A percentile compares a stretch with the other conserved stretches of the same genome.
Evolutionary conservation across 1,284 basidiomycete genomes (phyloP).

Genomic region (Vanrija humicola): DNA sequence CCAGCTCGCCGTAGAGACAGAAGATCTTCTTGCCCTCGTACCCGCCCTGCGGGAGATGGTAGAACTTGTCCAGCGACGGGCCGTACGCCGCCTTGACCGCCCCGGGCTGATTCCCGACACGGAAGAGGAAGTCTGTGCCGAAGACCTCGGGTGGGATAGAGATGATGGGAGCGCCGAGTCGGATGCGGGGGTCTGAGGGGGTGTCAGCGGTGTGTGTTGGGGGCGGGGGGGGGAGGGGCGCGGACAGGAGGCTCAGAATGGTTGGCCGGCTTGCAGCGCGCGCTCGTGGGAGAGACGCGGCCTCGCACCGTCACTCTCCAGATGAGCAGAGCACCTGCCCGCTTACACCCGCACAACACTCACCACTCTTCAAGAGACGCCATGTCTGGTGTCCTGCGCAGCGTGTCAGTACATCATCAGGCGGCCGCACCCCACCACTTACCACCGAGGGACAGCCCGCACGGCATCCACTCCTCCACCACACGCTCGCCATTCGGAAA

Average conservation of each 20-base stretch:
- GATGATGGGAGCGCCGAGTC: constrained; percentile 64
- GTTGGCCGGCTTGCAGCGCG: too few relatives aligned
- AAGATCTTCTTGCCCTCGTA: constrained; percentile 69
- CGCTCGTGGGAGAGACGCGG: too few relatives aligned
- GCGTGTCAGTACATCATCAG: neutral
- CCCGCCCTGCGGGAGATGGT: constrained; percentile 45
- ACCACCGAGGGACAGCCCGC: constrained; percentile 54
- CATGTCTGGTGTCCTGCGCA: constrained; percentile 4
- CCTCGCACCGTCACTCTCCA: too few relatives aligned
- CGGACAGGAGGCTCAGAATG: too few relatives aligned
- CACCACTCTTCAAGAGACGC: constrained; percentile 2
- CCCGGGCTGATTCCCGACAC: neutral
- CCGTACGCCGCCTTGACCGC: constrained; percentile 18
- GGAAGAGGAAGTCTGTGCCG: constrained; percentile 54
- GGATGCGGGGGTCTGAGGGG: constrained; percentile 61
- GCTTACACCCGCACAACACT: neutral
- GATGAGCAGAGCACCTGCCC: too few relatives aligned
- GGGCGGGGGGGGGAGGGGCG: too few relatives aligned
- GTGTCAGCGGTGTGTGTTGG: too few relatives aligned
- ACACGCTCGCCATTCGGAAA: constrained; percentile 65
- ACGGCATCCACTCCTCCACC: constrained; percentile 62
- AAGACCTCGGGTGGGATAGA: constrained; percentile 66
- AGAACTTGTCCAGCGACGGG: constrained; percentile 55
- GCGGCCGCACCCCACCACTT: neutral
- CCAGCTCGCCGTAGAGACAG: constrained; percentile 57